Evolutionary conservation across 2,329 filamentous ascomycete genomes (phyloP), one percentile per base, ranked within the genome.

Genomic region (Botryotinia calthae): DNA sequence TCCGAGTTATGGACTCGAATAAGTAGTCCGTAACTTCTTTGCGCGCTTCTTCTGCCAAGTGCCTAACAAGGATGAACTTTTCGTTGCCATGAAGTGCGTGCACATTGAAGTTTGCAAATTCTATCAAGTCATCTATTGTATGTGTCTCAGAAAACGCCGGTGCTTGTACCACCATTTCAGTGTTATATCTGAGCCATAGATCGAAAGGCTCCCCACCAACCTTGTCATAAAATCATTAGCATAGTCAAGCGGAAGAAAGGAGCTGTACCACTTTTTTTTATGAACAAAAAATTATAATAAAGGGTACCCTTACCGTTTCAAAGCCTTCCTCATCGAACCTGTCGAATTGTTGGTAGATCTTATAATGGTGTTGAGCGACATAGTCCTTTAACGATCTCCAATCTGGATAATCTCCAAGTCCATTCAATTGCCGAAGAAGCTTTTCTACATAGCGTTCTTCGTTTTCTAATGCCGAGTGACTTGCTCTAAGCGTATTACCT

Each of bases 291-390:
- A 12, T n/a, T n/a, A 51, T n/a, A 54, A n/a, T 34, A 5, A 7
- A 54, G 12, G 48, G 5, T 6, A n/a, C 14, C 48, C 75, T 73
- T 46, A 73, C 74, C 46, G 18, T 58, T 42, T 76, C 28, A 59
- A 73, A 78, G 16, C 75, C 75, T 16, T 76, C 76, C 5, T 76
- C 71, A 54, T 76, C 74, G n/a, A 74, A 20, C 28, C 46, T 46
- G 22, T 51, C 64, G 71, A 79, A 77, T 59, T 77, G 76, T 4
- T 14, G 9, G 46, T 74, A 71, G 4, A 79, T 75, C 4, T 44
- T 25, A 8, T 76, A 69, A 73, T 78, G 70, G 1, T 42, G 71
- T 16, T 37, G 18, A 20, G 54, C 25, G 34, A 79, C 31, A 59
- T 78, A 73, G 18, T 10, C 22, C 8, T 73, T 73, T 37, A 75